Conservation (phyloP, 805 yeast species). For the Candida suzukii region DNA sequence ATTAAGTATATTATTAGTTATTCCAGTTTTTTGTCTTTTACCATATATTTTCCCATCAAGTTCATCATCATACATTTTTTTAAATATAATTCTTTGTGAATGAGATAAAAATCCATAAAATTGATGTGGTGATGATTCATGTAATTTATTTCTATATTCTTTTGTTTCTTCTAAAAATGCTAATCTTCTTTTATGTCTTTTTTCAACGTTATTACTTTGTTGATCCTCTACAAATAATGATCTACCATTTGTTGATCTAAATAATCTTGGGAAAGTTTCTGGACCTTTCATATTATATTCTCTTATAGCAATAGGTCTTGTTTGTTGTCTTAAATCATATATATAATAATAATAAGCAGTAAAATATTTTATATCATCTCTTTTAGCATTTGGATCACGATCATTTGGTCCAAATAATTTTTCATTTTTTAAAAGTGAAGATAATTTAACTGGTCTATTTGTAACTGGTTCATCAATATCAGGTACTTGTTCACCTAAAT, state of each 20-base stretch:
- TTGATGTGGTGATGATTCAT: conserved; percentile 16
- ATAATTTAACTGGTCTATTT: conserved; percentile 28
- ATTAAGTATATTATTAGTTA: too few relatives aligned
- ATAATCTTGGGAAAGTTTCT: conserved; percentile 48
- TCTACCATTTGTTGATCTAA: conserved; percentile 61
- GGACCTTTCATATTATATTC: conserved; percentile 59
- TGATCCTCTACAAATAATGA: conserved; percentile 74
- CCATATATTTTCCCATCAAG: background rate
- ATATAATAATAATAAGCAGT: conserved; percentile 68
- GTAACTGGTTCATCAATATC: conserved; percentile 15
- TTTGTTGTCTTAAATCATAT: conserved; percentile 71
- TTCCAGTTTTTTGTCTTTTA: background rate
- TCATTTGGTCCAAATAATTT: conserved; percentile 82
- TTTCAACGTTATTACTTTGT: conserved; percentile 10
- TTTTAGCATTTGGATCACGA: conserved; percentile 75
- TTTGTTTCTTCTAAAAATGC: conserved; percentile 24
- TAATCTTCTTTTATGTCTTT: conserved; percentile 23
- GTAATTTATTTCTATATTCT: conserved; percentile 23
- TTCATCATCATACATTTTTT: conserved; percentile 14
- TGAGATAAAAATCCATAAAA: conserved; percentile 6
- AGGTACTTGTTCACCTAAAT: conserved; percentile 41
- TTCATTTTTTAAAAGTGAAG: conserved; percentile 73
- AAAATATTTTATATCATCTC: conserved; percentile 82
- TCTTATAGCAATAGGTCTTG: conserved; percentile 72
- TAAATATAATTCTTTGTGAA: conserved; percentile 16